A percentile compares a stretch with the other conserved stretches of the same genome.
These are phyloP conservation scores for Penicillium bovifimosum DNA, from an alignment of 495 filamentous ascomycete species.

Conservation along the genomic window DNA sequence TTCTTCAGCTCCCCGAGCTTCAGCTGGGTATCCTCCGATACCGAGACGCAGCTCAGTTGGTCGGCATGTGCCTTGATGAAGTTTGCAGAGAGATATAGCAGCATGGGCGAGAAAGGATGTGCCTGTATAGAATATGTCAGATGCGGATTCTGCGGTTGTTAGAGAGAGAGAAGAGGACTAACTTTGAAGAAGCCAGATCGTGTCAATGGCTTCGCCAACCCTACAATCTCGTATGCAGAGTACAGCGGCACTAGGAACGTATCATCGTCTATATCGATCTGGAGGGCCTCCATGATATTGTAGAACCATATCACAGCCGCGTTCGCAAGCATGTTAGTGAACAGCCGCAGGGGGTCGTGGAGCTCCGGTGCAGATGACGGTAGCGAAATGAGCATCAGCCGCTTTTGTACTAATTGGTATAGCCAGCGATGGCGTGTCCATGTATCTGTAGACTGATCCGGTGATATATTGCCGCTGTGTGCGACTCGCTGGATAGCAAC, in stretches of 20 bases:
- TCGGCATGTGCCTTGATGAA: conserved; percentile 1
- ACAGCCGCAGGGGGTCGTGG: conserved; percentile 2
- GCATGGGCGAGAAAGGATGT: conserved; percentile 5
- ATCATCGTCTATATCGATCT: neutral
- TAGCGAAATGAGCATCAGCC: conserved; percentile 2
- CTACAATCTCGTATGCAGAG: conserved; percentile 2
- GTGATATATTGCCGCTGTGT: neutral
- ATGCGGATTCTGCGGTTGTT: neutral
- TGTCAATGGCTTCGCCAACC: neutral
- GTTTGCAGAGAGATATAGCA: conserved; percentile 5
- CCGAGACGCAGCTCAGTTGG: neutral
- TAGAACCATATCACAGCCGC: conserved; percentile 4
- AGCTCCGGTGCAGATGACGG: neutral
- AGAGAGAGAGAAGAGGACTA: neutral
- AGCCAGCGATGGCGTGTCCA: conserved; percentile 1
- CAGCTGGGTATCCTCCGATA: neutral
- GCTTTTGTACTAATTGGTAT: conserved; percentile 2
- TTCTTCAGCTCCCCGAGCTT: neutral
- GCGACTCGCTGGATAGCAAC: neutral
- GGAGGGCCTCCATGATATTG: neutral
- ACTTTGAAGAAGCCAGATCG: conserved; percentile 4
- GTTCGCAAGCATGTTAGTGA: conserved; percentile 6
- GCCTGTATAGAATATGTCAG: neutral
- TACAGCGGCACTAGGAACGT: neutral
- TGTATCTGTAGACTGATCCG: neutral